Evolutionary conservation across 1,284 basidiomycete species (phyloP).

Genomic region (Pulchroboletus neoregius): DNA sequence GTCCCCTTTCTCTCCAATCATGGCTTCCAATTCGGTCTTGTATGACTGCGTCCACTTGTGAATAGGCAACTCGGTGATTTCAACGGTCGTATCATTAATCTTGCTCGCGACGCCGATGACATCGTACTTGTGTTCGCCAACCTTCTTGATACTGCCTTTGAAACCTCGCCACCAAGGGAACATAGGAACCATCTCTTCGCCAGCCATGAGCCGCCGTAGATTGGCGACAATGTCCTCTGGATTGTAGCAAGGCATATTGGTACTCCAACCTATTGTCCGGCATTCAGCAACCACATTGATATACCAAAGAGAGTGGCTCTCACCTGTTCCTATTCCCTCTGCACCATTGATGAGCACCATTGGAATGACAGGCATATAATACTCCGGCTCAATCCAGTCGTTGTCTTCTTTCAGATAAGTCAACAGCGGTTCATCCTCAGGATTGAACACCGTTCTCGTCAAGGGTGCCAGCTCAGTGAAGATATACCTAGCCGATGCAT

Average conservation of each 20-base stretch:
- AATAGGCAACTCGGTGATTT: conserved; percentile 95
- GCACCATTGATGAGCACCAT: conserved; percentile 92
- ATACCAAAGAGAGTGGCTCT: conserved; percentile 19
- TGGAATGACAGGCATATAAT: conserved; percentile 89
- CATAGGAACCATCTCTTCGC: conserved; percentile 84
- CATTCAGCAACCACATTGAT: conserved; percentile 6
- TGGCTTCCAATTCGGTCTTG: conserved; percentile 86
- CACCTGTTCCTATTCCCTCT: conserved; percentile 97
- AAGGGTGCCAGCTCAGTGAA: conserved; percentile 82
- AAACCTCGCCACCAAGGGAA: conserved; percentile 98
- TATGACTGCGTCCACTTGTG: conserved; percentile 93
- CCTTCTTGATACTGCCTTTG: conserved; percentile 80
- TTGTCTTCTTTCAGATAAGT: conserved; percentile 89
- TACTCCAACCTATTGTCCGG: conserved; percentile 82
- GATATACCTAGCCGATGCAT: conserved; percentile 96
- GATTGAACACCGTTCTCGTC: conserved; percentile 79
- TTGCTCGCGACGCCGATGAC: conserved; percentile 75
- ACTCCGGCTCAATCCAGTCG: conserved; percentile 88
- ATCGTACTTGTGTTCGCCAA: conserved; percentile 85
- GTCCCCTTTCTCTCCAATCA: conserved; percentile 72
- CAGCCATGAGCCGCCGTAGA: conserved; percentile 81
- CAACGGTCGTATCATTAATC: conserved; percentile 83
- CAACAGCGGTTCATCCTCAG: conserved; percentile 83
- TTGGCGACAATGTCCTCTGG: conserved; percentile 89
- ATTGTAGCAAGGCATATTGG: conserved; percentile 91